Evolutionary conservation across 441 rosid genomes (phyloP).

Genomic region (Erodium moschatum): DNA sequence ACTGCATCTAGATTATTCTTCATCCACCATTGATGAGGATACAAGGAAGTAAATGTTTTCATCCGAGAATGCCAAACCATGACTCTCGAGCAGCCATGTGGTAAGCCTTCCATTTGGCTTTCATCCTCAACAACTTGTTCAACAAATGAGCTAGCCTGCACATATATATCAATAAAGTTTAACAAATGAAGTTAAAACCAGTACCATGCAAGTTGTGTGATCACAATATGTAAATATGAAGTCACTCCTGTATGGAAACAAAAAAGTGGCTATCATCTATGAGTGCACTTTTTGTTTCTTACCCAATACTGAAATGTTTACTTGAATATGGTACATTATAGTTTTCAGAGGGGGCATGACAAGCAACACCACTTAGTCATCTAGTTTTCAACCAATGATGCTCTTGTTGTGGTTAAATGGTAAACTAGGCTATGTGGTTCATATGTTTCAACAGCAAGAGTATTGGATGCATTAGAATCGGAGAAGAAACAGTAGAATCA

Average conservation of each 20-base stretch:
- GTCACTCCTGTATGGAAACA: not conserved
- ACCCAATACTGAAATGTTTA: not conserved
- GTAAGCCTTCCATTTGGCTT: slow-evolving; percentile 57
- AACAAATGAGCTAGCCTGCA: slow-evolving; percentile 41
- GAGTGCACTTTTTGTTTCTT: not conserved
- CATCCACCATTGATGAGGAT: slow-evolving; percentile 40
- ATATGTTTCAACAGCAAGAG: not conserved
- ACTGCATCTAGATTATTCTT: slow-evolving; percentile 37
- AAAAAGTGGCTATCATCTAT: not conserved
- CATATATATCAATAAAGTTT: slow-evolving; percentile 7
- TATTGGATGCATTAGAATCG: not conserved
- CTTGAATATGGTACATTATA: not conserved
- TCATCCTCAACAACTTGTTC: slow-evolving; percentile 65
- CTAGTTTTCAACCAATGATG: too few relatives aligned
- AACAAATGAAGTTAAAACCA: slow-evolving; percentile 8
- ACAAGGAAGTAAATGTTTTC: slow-evolving; percentile 27
- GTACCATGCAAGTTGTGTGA: not conserved
- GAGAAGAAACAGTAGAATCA: too few relatives aligned
- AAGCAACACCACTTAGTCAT: not conserved
- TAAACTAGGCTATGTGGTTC: not conserved
- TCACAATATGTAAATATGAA: too few relatives aligned
- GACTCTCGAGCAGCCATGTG: slow-evolving; percentile 36
- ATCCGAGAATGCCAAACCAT: slow-evolving; percentile 44
- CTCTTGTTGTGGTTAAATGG: not conserved
- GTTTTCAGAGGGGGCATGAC: not conserved